phyloP scores from a whole-genome alignment of 768 basidiomycete genomes.

The Leccinum olivaceopallidum region DNA sequence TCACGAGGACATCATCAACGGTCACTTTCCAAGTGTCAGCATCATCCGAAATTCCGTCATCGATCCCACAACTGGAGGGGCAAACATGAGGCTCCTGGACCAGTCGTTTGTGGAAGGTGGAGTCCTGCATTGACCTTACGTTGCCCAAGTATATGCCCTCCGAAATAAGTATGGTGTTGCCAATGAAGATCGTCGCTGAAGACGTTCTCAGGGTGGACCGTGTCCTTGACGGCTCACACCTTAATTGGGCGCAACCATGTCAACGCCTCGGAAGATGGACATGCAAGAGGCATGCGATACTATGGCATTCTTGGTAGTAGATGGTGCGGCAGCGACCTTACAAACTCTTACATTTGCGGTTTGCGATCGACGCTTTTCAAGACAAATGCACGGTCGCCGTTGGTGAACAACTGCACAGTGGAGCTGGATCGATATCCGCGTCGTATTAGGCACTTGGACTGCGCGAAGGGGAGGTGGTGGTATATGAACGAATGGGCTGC shows the following conservation, averaged over 20 bases:
- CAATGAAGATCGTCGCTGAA: background rate
- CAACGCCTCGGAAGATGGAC: constrained; percentile 1
- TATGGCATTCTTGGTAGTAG: background rate
- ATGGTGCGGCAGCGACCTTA: too few species aligned
- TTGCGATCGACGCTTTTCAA: background rate
- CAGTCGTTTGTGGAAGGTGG: background rate
- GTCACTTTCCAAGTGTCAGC: background rate
- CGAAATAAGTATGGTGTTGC: background rate
- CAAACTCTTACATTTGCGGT: background rate
- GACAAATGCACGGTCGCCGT: background rate
- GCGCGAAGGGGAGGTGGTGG: background rate
- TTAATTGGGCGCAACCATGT: background rate
- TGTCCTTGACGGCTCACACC: background rate
- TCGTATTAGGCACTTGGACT: background rate
- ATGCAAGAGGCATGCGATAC: background rate
- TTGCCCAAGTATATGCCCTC: background rate
- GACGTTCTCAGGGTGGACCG: background rate
- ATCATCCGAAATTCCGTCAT: constrained; percentile 3
- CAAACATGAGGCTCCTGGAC: background rate
- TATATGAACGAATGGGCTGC: background rate
- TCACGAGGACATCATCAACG: background rate
- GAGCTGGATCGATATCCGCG: background rate
- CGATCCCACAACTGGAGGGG: background rate
- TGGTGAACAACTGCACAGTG: background rate
- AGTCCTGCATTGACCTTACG: background rate